phyloP scores from a whole-genome alignment of 805 yeast species.

The Candida ipomoeae region DNA sequence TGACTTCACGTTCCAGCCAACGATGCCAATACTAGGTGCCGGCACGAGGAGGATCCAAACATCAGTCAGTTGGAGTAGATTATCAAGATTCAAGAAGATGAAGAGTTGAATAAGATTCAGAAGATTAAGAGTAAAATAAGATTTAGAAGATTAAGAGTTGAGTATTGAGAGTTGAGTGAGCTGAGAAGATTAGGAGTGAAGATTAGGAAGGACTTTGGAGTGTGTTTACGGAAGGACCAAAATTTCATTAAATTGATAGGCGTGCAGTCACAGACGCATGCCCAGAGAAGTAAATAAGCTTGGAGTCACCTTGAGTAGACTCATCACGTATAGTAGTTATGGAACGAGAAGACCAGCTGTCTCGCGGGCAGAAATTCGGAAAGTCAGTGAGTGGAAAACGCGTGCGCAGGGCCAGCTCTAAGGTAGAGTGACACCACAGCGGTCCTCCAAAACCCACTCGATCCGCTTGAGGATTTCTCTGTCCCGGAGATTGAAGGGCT shows the following conservation, averaged over 20 bases:
- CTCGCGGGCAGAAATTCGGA: background rate
- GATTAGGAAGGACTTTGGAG: no score
- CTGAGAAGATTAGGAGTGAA: no score
- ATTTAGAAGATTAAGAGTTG: no score
- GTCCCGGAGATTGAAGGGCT: conserved; percentile 30
- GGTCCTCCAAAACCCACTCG: conserved; percentile 15
- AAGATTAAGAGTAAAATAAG: no score
- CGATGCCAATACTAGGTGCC: background rate
- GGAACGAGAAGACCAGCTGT: background rate
- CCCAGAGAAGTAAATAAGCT: background rate
- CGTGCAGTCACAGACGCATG: background rate
- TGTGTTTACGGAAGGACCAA: no score
- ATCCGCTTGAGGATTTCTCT: conserved; percentile 18
- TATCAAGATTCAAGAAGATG: background rate
- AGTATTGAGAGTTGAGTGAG: no score
- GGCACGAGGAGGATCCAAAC: no score
- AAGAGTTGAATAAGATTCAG: no score
- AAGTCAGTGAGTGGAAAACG: background rate
- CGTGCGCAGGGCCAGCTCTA: background rate
- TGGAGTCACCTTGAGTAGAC: background rate
- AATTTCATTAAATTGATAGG: background rate
- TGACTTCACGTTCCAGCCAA: background rate
- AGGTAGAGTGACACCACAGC: conserved; percentile 1
- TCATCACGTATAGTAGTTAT: background rate
- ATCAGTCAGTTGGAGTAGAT: background rate